Conservation (phyloP, 805 yeast species). For the Ogataea philodendri region DNA sequence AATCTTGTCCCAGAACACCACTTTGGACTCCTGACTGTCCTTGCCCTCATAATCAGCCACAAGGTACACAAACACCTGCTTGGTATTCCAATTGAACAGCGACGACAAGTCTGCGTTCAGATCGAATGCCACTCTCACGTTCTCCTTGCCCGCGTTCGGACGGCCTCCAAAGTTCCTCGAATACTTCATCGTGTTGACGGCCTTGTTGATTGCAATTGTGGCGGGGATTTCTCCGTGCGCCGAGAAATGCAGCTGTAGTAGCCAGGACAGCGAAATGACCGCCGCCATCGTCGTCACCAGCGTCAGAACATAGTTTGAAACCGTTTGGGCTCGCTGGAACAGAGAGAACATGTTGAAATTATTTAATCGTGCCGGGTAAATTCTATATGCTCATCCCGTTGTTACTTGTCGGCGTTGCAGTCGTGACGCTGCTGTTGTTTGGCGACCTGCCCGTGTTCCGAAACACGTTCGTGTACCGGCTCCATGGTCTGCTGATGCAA, state of each 20-base stretch:
- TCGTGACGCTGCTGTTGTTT: constrained; percentile 39
- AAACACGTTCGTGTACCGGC: constrained; percentile 26
- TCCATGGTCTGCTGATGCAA: no score
- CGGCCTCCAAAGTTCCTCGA: constrained; percentile 53
- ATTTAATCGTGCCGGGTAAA: constrained; percentile 8
- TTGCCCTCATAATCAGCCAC: constrained; percentile 74
- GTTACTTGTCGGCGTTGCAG: constrained; percentile 11
- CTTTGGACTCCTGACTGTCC: constrained; percentile 45
- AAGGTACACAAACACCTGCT: constrained; percentile 88
- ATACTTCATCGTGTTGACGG: constrained; percentile 24
- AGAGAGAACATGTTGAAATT: constrained; percentile 19
- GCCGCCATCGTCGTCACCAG: constrained; percentile 46
- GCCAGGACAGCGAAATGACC: constrained; percentile 47
- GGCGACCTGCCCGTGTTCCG: constrained; percentile 47
- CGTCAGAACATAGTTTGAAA: constrained; percentile 54
- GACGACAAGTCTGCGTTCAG: constrained; percentile 71
- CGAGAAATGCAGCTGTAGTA: constrained; percentile 45
- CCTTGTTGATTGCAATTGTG: constrained; percentile 18
- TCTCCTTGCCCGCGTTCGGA: constrained; percentile 70
- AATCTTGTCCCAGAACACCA: constrained; percentile 90
- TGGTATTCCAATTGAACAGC: constrained; percentile 94
- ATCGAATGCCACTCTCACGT: constrained; percentile 68
- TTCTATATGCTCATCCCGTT: constrained; percentile 4
- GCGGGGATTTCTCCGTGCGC: constrained; percentile 44
- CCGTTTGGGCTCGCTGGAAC: constrained; percentile 40